Percentiles rank a stretch among this genome's conserved stretches.
phyloP scores from a whole-genome alignment of 2,329 filamentous ascomycete genomes.

The Fusarium buharicum region DNA sequence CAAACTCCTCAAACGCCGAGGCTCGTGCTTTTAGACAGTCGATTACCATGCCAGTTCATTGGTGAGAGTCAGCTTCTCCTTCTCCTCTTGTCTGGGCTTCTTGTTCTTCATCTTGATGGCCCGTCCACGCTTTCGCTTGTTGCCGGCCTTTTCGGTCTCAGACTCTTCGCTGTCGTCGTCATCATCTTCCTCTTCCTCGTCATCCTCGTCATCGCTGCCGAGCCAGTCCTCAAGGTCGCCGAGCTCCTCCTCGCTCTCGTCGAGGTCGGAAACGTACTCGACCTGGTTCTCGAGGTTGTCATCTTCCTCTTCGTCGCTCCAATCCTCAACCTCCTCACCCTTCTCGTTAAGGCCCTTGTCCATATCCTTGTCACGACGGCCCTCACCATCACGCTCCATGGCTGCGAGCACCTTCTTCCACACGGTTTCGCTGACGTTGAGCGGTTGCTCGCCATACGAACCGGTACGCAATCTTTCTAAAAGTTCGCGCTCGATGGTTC shows the following conservation, averaged over 20 bases:
- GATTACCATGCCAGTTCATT: constrained; percentile 57
- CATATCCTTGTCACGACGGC: constrained; percentile 83
- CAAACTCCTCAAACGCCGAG: constrained; percentile 44
- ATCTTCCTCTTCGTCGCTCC: constrained; percentile 73
- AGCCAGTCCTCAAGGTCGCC: constrained; percentile 93
- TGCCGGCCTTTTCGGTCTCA: constrained; percentile 65
- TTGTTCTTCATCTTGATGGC: constrained; percentile 60
- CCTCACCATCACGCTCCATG: constrained; percentile 88
- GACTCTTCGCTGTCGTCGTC: constrained; percentile 64
- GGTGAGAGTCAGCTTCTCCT: constrained; percentile 60
- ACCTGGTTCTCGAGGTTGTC: constrained; percentile 82
- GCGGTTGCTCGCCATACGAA: constrained; percentile 91
- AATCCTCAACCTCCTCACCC: constrained; percentile 74
- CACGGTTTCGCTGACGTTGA: constrained; percentile 94
- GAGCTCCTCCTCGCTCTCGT: constrained; percentile 82
- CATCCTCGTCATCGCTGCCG: constrained; percentile 72
- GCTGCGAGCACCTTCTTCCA: constrained; percentile 97
- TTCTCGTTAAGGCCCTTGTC: constrained; percentile 88
- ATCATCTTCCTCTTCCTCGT: constrained; percentile 67
- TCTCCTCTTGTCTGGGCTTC: constrained; percentile 69
- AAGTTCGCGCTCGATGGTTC: constrained; percentile 93
- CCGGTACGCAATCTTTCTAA: constrained; percentile 91
- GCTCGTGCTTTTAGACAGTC: constrained; percentile 14
- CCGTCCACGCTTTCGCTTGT: constrained; percentile 64
- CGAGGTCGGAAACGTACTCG: constrained; percentile 93